Conservation (phyloP, 2,329 filamentous ascomycete species). For the Cryphonectria parasitica region DNA sequence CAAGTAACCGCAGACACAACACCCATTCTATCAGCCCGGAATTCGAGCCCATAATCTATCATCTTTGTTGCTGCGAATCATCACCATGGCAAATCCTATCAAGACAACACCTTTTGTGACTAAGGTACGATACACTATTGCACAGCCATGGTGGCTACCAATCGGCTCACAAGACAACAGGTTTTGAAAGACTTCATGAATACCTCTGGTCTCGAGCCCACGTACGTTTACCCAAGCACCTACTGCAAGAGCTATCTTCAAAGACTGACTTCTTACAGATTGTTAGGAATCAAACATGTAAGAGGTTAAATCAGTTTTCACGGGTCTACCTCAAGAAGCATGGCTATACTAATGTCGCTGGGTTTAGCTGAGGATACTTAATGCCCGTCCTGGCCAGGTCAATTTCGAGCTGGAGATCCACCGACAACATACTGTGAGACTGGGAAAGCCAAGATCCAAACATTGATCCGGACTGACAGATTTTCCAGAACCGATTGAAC, state of each 20-base stretch:
- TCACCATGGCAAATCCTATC: constrained; percentile 18
- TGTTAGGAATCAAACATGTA: constrained; percentile 24
- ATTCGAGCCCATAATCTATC: constrained; percentile 7
- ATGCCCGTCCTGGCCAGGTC: constrained; percentile 68
- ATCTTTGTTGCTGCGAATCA: background rate
- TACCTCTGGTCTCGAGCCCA: constrained; percentile 86
- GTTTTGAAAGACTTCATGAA: constrained; percentile 84
- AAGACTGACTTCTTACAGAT: constrained; percentile 10
- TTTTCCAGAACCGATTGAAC: constrained; percentile 70
- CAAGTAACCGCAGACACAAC: background rate
- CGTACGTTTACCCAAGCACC: constrained; percentile 54
- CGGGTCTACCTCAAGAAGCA: no score
- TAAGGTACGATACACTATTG: constrained; percentile 11
- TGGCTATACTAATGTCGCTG: background rate
- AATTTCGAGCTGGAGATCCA: constrained; percentile 77
- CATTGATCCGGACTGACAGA: background rate
- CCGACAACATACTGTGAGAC: constrained; percentile 71
- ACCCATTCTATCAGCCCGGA: background rate
- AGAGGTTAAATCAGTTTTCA: background rate
- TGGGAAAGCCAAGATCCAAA: background rate
- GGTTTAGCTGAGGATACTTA: constrained; percentile 66
- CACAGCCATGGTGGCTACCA: background rate
- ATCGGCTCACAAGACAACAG: constrained; percentile 46
- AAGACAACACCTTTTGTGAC: constrained; percentile 10
- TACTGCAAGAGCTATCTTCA: background rate